phyloP scores from a whole-genome alignment of 768 basidiomycete genomes.

The Gymnopilus dilepis region DNA sequence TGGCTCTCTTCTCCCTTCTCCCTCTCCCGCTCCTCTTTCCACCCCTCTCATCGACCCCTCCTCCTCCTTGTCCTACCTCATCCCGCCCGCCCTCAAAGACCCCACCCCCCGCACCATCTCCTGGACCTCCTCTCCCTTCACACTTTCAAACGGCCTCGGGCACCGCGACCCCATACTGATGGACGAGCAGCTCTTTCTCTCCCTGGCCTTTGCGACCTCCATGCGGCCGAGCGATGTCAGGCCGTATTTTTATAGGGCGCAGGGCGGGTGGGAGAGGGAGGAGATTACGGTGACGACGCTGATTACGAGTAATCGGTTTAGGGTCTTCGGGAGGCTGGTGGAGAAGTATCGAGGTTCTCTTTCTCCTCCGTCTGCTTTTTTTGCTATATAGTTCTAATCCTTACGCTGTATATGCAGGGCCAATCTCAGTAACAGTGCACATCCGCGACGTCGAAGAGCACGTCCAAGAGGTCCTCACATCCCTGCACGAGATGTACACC shows the following conservation, averaged over 20 bases:
- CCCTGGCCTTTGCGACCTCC: constrained; percentile 71
- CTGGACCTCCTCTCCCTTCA: constrained; percentile 41
- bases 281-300: constrained; percentile 89
- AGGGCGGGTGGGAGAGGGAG: constrained; percentile 54
- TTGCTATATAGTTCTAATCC: background rate
- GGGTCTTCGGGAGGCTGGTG: constrained; percentile 73
- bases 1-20: constrained; percentile 21
- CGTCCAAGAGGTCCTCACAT: constrained; percentile 56
- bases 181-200: constrained; percentile 59
- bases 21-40: constrained; percentile 8
- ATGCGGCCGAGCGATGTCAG: constrained; percentile 78
- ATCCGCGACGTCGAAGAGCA: constrained; percentile 58
- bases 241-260: constrained; percentile 82
- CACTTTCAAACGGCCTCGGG: constrained; percentile 39
- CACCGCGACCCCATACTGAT: constrained; percentile 39
- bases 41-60: constrained; percentile 9
- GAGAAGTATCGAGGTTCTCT: constrained; percentile 73
- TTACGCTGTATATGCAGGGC: constrained; percentile 50
- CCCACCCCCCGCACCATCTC: constrained; percentile 19
- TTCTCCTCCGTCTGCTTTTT: background rate
- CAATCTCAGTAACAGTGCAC: constrained; percentile 85
- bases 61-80: constrained; percentile 4
- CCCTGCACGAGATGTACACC: constrained; percentile 69
- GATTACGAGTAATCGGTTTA: constrained; percentile 79
- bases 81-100: background rate